phyloP scores from a whole-genome alignment of 148 eudicot genomes.

The Cornus florida region DNA sequence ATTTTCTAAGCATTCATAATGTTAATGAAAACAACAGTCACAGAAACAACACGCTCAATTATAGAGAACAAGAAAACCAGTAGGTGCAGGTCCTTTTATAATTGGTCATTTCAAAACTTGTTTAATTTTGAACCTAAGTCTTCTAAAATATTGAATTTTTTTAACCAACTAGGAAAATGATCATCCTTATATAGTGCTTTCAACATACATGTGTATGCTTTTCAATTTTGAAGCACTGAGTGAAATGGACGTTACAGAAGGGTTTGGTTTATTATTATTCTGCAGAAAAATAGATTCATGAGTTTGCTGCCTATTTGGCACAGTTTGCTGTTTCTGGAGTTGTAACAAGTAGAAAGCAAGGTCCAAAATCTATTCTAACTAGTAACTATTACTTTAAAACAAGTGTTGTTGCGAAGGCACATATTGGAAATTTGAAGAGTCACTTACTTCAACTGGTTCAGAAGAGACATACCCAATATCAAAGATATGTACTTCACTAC shows the following conservation, averaged over 20 bases:
- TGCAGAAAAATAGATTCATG: background rate
- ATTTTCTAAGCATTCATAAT: too few relatives aligned
- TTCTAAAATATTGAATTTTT: too few relatives aligned
- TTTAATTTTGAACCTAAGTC: too few relatives aligned
- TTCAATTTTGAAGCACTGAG: background rate
- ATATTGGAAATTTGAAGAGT: background rate
- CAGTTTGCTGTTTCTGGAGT: background rate
- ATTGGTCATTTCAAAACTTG: too few relatives aligned
- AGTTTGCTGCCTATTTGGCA: background rate
- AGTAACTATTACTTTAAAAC: background rate
- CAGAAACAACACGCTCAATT: too few relatives aligned
- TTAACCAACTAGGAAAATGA: background rate
- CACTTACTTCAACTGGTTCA: slow-evolving; percentile 69
- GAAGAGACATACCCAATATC: slow-evolving; percentile 79
- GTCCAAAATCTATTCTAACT: background rate
- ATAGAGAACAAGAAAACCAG: too few relatives aligned
- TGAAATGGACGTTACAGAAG: background rate
- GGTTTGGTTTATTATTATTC: background rate
- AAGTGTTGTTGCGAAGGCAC: background rate
- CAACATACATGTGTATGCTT: background rate
- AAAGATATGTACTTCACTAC: slow-evolving; percentile 60
- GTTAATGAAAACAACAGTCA: too few relatives aligned
- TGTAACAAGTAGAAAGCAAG: background rate
- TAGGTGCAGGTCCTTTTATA: too few relatives aligned
- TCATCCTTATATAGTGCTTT: background rate